Evolutionary conservation across 225 moss, liverwort and hornwort genomes (phyloP).

Genomic region (Straminergon stramineum): DNA sequence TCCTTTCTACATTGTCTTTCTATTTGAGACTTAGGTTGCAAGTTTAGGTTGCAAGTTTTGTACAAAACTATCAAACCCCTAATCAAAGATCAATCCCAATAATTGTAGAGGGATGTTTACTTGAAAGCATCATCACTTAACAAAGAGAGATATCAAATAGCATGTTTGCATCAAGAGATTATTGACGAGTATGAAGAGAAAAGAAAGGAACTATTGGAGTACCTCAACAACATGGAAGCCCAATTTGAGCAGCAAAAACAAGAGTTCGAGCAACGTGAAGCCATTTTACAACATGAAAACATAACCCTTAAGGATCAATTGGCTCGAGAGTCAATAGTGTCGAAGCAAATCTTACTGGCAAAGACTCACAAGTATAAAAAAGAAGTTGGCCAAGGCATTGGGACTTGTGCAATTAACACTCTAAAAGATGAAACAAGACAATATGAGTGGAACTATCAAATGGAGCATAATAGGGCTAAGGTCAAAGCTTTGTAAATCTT

Average conservation of each 20-base stretch:
- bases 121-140: background rate
- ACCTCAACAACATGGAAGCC: background rate
- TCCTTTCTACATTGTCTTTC: background rate
- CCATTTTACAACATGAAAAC: background rate
- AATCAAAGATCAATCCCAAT: background rate
- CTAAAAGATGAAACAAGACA: background rate
- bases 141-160: background rate
- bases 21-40: background rate
- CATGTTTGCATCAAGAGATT: background rate
- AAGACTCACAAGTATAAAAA: background rate
- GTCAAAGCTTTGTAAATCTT: background rate
- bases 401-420: background rate
- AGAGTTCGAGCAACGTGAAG: background rate
- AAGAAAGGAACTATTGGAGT: background rate
- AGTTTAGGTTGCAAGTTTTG: background rate
- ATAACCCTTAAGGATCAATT: background rate
- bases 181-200: background rate
- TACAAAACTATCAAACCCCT: background rate
- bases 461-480: background rate
- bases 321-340: fast-evolving
- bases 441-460: background rate
- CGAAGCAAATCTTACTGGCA: fast-evolving
- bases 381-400: fast-evolving
- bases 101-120: background rate
- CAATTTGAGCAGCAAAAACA: background rate